Evolutionary conservation across 2,329 filamentous ascomycete species (phyloP), one percentile per base, ranked within the genome.

Genomic region (Cladophialophora yegresii): DNA sequence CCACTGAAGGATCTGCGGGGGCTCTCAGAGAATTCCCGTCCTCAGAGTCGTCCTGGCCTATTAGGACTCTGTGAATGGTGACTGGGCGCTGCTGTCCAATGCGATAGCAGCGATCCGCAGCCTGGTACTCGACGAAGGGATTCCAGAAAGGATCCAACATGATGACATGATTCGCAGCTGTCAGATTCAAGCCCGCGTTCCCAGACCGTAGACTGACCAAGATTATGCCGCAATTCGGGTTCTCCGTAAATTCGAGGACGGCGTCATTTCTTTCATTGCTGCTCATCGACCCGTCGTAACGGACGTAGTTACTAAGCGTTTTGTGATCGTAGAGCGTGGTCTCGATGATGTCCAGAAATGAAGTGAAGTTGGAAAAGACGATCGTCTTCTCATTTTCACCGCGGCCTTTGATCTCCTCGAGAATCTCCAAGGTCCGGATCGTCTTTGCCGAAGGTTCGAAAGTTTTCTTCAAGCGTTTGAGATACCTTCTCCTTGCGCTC

Each of bases 81-180:
- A 96, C 93, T 7, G 87, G 80, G 3, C 83, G 83, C 69, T 82
- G 79, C 77, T 97, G 93, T 0, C 92, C 92, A 70, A 96, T 93
- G 9, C 93, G 89, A 76, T 96, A 89, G 2, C 92, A 91, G 23
- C 93, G 89, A 75, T 96, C 93, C 57, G 96, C 88, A 3, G 93
- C 93, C 77, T 97, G 93, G 77, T 92, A 91, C 77, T 96, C 93
- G 55, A 96, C 70, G 40, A 70, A 71, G 2, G 92, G 93, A 68
- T 96, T 97, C 91, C 92, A 96, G 79, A 96, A 96, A 0, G 92
- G 92, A 74, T 96, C 92, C 73, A 96, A 87, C 68, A 96, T 90
- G 75, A 97, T 91, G 70, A 96, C 91, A 68, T 92, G 89, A 1
- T 88, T 91, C 0, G 92, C 93, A 20, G 87, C 86, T 45, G 89